Evolutionary conservation across 305 asterid species (phyloP).

Genomic region (Euphrasia arctica): DNA sequence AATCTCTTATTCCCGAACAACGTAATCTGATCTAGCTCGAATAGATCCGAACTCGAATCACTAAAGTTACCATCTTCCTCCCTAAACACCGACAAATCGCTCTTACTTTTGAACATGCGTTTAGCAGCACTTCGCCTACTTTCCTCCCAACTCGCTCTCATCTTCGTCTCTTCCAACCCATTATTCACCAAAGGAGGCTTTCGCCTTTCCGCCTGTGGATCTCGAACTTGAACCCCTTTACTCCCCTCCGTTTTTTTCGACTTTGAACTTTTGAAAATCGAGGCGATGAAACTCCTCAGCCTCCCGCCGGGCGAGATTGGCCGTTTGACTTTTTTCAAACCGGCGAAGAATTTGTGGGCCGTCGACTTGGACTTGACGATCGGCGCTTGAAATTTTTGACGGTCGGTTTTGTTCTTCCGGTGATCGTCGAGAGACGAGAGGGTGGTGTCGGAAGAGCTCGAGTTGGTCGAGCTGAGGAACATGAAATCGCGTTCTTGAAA

Average conservation of each 20-base stretch:
- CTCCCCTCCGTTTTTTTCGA: constrained; percentile 24
- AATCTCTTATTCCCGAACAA: constrained; percentile 37
- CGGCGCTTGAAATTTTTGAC: constrained; percentile 1
- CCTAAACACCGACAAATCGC: constrained; percentile 11
- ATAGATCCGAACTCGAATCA: constrained; percentile 76
- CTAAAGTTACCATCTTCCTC: constrained; percentile 45
- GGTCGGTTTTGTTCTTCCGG: constrained; percentile 24
- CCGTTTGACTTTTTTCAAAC: constrained; percentile 53
- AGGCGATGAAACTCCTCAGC: constrained; percentile 35
- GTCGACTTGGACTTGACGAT: constrained; percentile 37
- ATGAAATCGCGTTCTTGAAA: constrained; percentile 35
- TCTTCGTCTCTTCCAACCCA: constrained; percentile 21
- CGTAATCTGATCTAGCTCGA: constrained; percentile 63
- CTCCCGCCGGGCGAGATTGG: constrained; percentile 46
- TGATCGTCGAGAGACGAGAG: constrained; percentile 29
- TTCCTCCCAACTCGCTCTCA: constrained; percentile 9
- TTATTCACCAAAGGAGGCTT: not conserved
- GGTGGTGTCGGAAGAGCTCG: constrained; percentile 45
- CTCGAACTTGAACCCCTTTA: not conserved
- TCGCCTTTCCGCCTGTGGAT: not conserved
- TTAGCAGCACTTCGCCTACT: constrained; percentile 17
- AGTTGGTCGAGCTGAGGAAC: constrained; percentile 33
- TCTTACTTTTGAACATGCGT: constrained; percentile 20
- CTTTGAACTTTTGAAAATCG: constrained; percentile 30
- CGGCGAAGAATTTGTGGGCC: constrained; percentile 44